Percentiles rank a stretch among this genome's conserved stretches.
Evolutionary conservation across 2,329 filamentous ascomycete genomes (phyloP).

Genomic region (Aspergillus uvarum): DNA sequence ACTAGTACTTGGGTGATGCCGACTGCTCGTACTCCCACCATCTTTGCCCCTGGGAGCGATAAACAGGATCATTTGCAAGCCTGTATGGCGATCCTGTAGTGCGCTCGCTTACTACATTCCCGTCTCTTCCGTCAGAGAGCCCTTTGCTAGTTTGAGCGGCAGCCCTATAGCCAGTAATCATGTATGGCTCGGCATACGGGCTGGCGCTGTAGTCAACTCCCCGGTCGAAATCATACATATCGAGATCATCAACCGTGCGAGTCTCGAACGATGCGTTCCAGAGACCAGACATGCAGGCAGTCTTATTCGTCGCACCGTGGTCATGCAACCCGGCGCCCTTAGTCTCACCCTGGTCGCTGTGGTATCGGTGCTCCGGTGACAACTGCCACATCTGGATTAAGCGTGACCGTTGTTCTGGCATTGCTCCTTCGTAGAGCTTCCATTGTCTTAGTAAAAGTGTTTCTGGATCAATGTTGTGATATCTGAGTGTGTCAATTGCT

Average conservation of each 20-base stretch:
- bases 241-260: conserved; percentile 24
- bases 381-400: conserved; percentile 85
- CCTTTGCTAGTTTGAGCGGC: conserved; percentile 65
- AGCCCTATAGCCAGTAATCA: conserved; percentile 75
- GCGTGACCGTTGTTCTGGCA: conserved; percentile 68
- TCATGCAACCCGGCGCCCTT: not conserved
- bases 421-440: conserved; percentile 74
- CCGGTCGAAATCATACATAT: conserved; percentile 46
- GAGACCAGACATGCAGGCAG: not conserved
- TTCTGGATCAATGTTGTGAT: conserved; percentile 59
- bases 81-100: conserved; percentile 36
- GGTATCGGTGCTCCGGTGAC: conserved; percentile 51
- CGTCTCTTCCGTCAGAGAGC: conserved; percentile 16
- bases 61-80: conserved; percentile 43
- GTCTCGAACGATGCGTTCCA: not conserved
- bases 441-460: conserved; percentile 72
- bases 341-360: not conserved
- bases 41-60: conserved; percentile 33
- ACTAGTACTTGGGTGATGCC: conserved; percentile 39
- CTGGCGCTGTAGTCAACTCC: conserved; percentile 23
- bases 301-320: not conserved
- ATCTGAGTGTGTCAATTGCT: conserved; percentile 54
- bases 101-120: conserved; percentile 22
- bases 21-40: conserved; percentile 39
- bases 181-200: conserved; percentile 73